A percentile compares a stretch with the other conserved stretches of the same genome.
Evolutionary conservation across 345 rosid species (phyloP).

Genomic region (Lumnitzera racemosa): DNA sequence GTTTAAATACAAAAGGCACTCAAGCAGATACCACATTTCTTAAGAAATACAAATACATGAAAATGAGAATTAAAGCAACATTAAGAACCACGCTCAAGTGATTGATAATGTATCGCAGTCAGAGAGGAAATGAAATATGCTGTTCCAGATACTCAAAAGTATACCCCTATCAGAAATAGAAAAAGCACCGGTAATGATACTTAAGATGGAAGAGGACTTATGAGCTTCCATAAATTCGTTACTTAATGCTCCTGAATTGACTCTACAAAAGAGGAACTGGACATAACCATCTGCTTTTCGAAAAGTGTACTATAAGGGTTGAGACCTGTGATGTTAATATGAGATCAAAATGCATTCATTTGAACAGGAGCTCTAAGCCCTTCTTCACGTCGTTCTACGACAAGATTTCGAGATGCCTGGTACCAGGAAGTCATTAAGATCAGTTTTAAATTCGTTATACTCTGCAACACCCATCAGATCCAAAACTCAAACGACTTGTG

Average conservation of each 20-base stretch:
- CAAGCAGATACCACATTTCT: too few relatives aligned
- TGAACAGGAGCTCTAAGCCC: slow-evolving; percentile 62
- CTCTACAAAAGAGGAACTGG: neutral
- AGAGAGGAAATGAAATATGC: too few relatives aligned
- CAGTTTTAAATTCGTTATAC: neutral
- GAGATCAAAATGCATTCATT: slow-evolving; percentile 97
- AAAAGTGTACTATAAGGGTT: slow-evolving; percentile 86
- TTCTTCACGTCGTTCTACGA: slow-evolving; percentile 83
- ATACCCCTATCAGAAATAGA: too few relatives aligned
- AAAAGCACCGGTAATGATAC: too few relatives aligned
- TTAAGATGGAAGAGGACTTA: neutral
- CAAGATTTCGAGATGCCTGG: slow-evolving; percentile 64
- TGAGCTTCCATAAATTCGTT: too few relatives aligned
- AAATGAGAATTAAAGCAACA: too few relatives aligned
- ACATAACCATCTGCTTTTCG: slow-evolving; percentile 91
- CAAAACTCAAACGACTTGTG: slow-evolving; percentile 7
- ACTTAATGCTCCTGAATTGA: neutral
- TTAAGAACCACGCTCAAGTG: too few relatives aligned
- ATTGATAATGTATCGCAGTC: too few relatives aligned
- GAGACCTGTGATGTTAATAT: slow-evolving; percentile 95
- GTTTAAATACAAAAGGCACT: too few relatives aligned
- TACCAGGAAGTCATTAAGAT: slow-evolving; percentile 4
- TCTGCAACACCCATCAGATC: slow-evolving; percentile 12
- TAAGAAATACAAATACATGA: too few relatives aligned
- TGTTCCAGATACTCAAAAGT: too few relatives aligned